These are phyloP conservation scores for Apophysomyces elegans DNA, from an alignment of 371 early-diverging fungal species.

Conservation along the genomic window DNA sequence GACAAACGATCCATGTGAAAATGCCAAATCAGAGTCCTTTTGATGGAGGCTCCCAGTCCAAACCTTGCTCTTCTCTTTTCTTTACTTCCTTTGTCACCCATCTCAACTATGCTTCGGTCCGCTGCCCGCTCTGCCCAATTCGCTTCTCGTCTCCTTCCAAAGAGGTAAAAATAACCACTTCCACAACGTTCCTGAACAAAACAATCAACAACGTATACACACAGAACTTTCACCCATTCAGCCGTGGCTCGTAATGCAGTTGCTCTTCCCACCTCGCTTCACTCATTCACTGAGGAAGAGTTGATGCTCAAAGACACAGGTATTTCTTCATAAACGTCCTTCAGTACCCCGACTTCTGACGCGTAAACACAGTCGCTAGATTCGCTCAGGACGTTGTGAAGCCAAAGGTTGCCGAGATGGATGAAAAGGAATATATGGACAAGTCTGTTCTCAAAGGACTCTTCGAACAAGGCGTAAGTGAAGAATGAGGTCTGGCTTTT, in stretches of 20 bases:
- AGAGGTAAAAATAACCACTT: slow-evolving; percentile 16
- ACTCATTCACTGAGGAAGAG: slow-evolving; percentile 74
- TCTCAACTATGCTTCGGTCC: slow-evolving; percentile 22
- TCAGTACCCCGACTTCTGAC: background rate
- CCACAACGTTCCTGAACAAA: background rate
- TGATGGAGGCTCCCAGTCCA: background rate
- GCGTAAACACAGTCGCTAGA: slow-evolving; percentile 65
- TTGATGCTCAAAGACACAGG: slow-evolving; percentile 70
- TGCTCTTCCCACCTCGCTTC: slow-evolving; percentile 50
- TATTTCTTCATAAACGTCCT: slow-evolving; percentile 12
- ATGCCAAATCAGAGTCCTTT: background rate
- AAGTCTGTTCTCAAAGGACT: slow-evolving; percentile 80
- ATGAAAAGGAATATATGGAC: slow-evolving; percentile 89
- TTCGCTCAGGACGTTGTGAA: slow-evolving; percentile 86
- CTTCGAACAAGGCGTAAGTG: slow-evolving; percentile 87
- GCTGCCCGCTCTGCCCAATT: slow-evolving; percentile 21
- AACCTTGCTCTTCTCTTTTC: background rate
- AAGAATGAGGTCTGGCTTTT: background rate
- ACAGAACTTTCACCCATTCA: slow-evolving; percentile 27
- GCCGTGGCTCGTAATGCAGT: slow-evolving; percentile 35
- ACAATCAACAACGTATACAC: background rate
- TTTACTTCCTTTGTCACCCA: background rate
- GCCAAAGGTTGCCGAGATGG: slow-evolving; percentile 93
- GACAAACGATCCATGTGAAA: slow-evolving; percentile 3
- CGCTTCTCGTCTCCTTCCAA: slow-evolving; percentile 26